Evolutionary conservation across 2,329 filamentous ascomycete genomes (phyloP), one percentile per base, ranked within the genome.

Genomic region (Xylariales sp.): DNA sequence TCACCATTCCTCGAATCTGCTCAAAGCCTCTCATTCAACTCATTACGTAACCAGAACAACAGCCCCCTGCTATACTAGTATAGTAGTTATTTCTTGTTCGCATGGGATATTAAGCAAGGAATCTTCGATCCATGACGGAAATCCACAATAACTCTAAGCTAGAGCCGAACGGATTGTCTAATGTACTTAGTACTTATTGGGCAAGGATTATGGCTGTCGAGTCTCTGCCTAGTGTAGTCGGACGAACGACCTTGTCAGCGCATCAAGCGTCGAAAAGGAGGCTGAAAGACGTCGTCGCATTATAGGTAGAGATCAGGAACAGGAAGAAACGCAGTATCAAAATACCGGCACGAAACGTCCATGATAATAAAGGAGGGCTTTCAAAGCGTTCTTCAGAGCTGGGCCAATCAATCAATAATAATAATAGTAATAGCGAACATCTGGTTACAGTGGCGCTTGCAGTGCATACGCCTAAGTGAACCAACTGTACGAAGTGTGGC

Each of bases 371-470:
- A 61, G 28, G 61, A 57, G 36, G 54, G 58, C 14, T 52, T 49
- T 18, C 41, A 64, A 23, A 55, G 45, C 3, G 39, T 53, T 36
- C 58, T 64, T 45, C 36, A 57, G 58, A 49, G 54, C 3, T 60
- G 55, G 48, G 46, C 48, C 14, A 23, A 23, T 48, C 62, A 16
- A 65, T 55, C 12, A 48, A 65, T 23, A n/a, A 53, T n/a, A 23
- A 23, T 23, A 23, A 23, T 23, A 23, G 2, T 23, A n/a, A 53
- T n/a, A 36, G 45, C 18, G 28, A 28, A 32, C 34, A 41, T 6
- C 39, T 65, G 14, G 23, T 23, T 23, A 2, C 23, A 23, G 23
- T n/a, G n/a, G n/a, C n/a, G n/a, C n/a, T n/a, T n/a, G n/a, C n/a
- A n/a, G n/a, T n/a, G n/a, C n/a, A n/a, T n/a, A n/a, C n/a, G n/a